Evolutionary conservation across 805 yeast species (phyloP), one percentile per base, ranked within the genome.

Genomic region (Ogataea corticis): DNA sequence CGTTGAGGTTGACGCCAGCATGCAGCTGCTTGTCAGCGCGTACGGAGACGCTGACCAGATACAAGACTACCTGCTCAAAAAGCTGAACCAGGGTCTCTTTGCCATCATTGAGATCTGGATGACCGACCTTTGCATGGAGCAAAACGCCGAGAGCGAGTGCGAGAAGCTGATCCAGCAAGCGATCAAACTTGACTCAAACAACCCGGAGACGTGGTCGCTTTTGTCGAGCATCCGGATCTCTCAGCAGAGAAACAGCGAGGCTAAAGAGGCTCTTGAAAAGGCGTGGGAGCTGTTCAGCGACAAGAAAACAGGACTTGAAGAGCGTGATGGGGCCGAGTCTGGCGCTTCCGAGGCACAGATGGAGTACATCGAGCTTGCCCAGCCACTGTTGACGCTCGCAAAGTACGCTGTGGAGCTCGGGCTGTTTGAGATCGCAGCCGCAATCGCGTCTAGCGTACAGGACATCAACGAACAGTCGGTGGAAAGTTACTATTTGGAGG

Each of bases 91-190:
- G 59, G 96, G 92, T 0, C 70, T 88, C 21, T 82, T 92, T 54
- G 83, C 96, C 6, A 77, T 85, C 70, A 86, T 94, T 58, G 99
- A 92, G 66, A 85, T 88, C 46, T 91, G 96, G 96, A 88, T 90
- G 97, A 92, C 98, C 1, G 97, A 92, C 70, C 71, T 91, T 52
- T 91, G 98, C 70, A 89, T 91, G 96, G 96, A 88, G 58, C 81
- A 81, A 2, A 82, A 84, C 54, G 98, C 98, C 2, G 98, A 94
- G 66, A 17, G 63, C 7, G 76, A 80, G 63, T 94, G 98, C 68
- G 86, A 90, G 56, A 73, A 73, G 44, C 72, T 87, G 52, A 83
- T 91, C 44, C 66, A 76, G 10, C 78, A 77, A 54, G 81, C 95
- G 1, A 66, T 88, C 58, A 67, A 77, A 42, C 65, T 87, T 28